A percentile compares a stretch with the other conserved stretches of the same genome.
Conservation (phyloP, 495 filamentous ascomycete genomes). For the Talaromyces thailandensis region DNA sequence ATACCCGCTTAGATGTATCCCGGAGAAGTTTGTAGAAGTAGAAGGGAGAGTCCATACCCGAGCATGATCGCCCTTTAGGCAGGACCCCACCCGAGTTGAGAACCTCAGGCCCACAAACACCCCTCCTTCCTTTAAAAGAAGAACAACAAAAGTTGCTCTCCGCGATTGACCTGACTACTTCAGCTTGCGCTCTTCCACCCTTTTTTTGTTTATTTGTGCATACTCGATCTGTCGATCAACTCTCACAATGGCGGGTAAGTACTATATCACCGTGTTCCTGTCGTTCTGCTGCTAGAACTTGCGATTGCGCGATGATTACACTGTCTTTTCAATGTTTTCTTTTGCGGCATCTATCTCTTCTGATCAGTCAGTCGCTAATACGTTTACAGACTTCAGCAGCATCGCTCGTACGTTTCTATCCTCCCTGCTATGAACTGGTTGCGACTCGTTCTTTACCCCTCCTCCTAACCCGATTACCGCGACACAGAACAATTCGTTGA, state of each 20-base stretch:
- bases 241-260: conserved; percentile 36
- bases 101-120: conserved; percentile 6
- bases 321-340: neutral
- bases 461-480: neutral
- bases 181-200: conserved; percentile 1
- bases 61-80: neutral
- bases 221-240: neutral
- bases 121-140: conserved; percentile 1
- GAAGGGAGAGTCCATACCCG: neutral
- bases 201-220: conserved; percentile 1
- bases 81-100: neutral
- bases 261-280: neutral
- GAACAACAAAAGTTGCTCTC: neutral
- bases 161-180: neutral
- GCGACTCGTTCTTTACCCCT: neutral
- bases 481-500: conserved; percentile 67
- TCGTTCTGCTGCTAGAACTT: neutral
- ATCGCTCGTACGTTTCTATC: conserved; percentile 44
- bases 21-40: neutral
- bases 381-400: conserved; percentile 35
- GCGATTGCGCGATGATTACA: neutral
- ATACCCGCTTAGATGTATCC: neutral
- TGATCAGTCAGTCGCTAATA: neutral
- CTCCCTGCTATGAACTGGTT: neutral
- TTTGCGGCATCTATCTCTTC: neutral